Evolutionary conservation across 1,139 yeast species (phyloP), one percentile per base, ranked within the genome.

Genomic region (Zygosaccharomyces pseudobailii): DNA sequence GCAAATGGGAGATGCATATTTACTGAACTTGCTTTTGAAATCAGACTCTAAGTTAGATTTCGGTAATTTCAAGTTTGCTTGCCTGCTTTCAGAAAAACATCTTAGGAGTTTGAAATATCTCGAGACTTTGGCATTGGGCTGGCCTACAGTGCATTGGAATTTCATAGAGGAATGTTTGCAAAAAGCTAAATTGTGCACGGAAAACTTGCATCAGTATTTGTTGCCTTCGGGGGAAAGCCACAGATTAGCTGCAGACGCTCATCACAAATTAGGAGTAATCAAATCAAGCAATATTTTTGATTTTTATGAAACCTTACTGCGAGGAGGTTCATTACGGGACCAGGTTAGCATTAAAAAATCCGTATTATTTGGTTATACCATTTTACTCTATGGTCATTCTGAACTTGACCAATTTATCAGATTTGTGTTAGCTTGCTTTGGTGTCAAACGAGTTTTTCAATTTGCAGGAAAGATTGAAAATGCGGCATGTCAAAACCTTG

Each of bases 41-140:
- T 30, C 48, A 21, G 43, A 52, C 6, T 21, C 40, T 6, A 13
- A 17, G 7, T 30, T n/a, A 3, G 19, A 38, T 13, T 43, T 49
- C 10, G 27, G 47, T 3, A 42, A 50, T 1, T 63, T 49, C 52
- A 68, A 58, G 30, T 86, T 88, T 69, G 88, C 76, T 2, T 90
- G 89, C 2, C 71, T 87, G 39, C 65, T 88, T 1, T 75, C 95
- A 0, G 74, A 74, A 36, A 73, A 71, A 20, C 73, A 74, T 54
- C 73, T 79, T 30, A 72, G 95, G 37, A 86, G 88, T 47, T 76
- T 84, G 20, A 88, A 88, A 60, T 90, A 85, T 60, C 65, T 89
- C n/a, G 95, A 88, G 60, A 81, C 87, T 0, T 67, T 89, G n/a
- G 88, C 95, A 0, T 64, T 89, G 37, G 94, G 95, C 2, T 88